Conservation (phyloP, 1,284 basidiomycete genomes). For the Apiotrichum siamense region DNA sequence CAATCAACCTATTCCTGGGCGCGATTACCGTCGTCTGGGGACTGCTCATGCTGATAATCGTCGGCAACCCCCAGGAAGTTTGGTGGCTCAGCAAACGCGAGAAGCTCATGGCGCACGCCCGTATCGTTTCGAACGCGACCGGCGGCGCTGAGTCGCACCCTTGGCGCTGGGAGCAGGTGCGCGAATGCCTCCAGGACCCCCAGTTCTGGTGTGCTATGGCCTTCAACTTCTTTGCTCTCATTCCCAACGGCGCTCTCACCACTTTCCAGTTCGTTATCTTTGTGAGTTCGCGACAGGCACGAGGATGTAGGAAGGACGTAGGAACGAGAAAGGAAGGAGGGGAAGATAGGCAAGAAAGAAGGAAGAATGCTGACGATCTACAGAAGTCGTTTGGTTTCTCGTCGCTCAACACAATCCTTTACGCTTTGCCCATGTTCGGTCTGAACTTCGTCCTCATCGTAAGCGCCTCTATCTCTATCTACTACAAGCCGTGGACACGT, state of each 20-base stretch:
- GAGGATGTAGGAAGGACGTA: no score
- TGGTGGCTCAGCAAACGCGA: slow-evolving; percentile 27
- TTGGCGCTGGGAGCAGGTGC: slow-evolving; percentile 28
- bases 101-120: slow-evolving; percentile 26
- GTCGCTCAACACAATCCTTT: slow-evolving; percentile 16
- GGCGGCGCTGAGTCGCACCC: slow-evolving; percentile 18
- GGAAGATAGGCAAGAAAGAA: no score
- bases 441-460: slow-evolving; percentile 13
- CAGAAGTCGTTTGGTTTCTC: slow-evolving; percentile 24
- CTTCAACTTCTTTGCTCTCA: slow-evolving; percentile 20
- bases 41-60: slow-evolving; percentile 14
- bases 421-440: slow-evolving; percentile 13
- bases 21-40: slow-evolving; percentile 17
- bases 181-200: slow-evolving; percentile 27
- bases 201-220: slow-evolving; percentile 20
- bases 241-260: slow-evolving; percentile 25
- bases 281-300: no score
- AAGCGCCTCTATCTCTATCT: slow-evolving; percentile 7
- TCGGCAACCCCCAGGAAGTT: slow-evolving; percentile 28
- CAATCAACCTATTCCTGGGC: slow-evolving; percentile 35
- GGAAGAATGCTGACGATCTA: background rate
- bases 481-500: slow-evolving; percentile 9
- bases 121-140: slow-evolving; percentile 23
- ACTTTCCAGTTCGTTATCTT: slow-evolving; percentile 22
- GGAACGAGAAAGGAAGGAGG: no score